Conservation (phyloP, 345 rosid genomes). For the Aquilaria yunnanensis region DNA sequence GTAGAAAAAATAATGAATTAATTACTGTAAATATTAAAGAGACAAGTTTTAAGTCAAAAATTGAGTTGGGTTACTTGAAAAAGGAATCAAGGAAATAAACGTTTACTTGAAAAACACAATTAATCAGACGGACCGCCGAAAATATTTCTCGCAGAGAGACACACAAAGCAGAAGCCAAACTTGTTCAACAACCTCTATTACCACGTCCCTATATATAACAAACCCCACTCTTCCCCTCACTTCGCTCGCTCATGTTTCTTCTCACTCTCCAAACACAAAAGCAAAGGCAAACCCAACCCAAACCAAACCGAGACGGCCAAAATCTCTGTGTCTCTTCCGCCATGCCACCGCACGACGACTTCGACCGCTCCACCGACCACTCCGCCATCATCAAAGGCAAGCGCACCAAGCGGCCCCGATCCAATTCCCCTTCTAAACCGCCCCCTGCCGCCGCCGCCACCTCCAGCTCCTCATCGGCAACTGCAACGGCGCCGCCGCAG, state of each 20-base stretch:
- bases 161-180: slow-evolving; percentile 1
- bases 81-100: too few relatives aligned
- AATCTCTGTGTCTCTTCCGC: slow-evolving; percentile 16
- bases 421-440: slow-evolving; percentile 43
- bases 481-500: slow-evolving; percentile 6
- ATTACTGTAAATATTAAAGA: too few relatives aligned
- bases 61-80: too few relatives aligned
- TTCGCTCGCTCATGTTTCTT: slow-evolving; percentile 11
- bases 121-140: background rate
- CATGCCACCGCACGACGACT: slow-evolving; percentile 36
- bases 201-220: slow-evolving; percentile 33
- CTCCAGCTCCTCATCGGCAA: slow-evolving; percentile 45
- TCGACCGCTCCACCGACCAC: slow-evolving; percentile 18
- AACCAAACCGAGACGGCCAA: too few relatives aligned
- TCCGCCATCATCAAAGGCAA: slow-evolving; percentile 50
- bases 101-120: too few relatives aligned
- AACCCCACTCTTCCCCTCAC: slow-evolving; percentile 31
- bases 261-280: background rate
- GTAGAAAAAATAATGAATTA: too few relatives aligned
- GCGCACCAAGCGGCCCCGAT: slow-evolving; percentile 77
- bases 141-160: background rate
- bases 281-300: too few relatives aligned
- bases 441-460: slow-evolving; percentile 16
- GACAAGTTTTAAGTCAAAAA: too few relatives aligned
- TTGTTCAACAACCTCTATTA: slow-evolving; percentile 12